These are phyloP conservation scores for Yarrowia galli DNA, from an alignment of 1,139 yeast species.

Conservation along the genomic window DNA sequence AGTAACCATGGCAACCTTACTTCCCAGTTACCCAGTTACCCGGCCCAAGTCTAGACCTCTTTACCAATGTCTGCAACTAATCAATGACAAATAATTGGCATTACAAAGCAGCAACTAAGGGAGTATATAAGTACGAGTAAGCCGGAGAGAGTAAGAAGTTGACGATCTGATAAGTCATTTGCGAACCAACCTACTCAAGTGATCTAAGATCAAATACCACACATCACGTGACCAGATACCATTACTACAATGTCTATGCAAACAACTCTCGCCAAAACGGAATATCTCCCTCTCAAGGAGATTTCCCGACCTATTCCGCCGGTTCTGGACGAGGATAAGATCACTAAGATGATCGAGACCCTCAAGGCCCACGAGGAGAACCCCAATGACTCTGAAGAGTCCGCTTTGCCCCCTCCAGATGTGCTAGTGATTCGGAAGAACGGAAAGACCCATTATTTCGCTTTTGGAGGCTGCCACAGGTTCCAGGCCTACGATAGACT, in stretches of 20 bases:
- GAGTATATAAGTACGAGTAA: neutral
- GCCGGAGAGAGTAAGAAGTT: no score
- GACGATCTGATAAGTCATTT: no score
- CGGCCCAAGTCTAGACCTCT: slow-evolving; percentile 5
- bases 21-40: neutral
- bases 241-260: slow-evolving; percentile 53
- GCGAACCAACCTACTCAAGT: no score
- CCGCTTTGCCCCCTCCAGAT: slow-evolving; percentile 57
- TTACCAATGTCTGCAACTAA: neutral
- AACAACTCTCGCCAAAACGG: slow-evolving; percentile 56
- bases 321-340: slow-evolving; percentile 72
- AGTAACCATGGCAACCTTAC: neutral
- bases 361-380: slow-evolving; percentile 49
- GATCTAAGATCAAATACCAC: neutral
- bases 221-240: neutral
- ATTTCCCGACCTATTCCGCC: slow-evolving; percentile 86
- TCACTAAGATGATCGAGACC: slow-evolving; percentile 80
- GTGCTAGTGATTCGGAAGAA: slow-evolving; percentile 69
- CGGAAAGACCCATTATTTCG: slow-evolving; percentile 71
- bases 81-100: slow-evolving; percentile 2
- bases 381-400: slow-evolving; percentile 42
- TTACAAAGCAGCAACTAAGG: slow-evolving; percentile 10
- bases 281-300: slow-evolving; percentile 66
- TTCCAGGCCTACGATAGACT: slow-evolving; percentile 57
- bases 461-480: slow-evolving; percentile 81